Evolutionary conservation across 2,329 filamentous ascomycete genomes (phyloP).

Genomic region (Fusarium haematococcum): DNA sequence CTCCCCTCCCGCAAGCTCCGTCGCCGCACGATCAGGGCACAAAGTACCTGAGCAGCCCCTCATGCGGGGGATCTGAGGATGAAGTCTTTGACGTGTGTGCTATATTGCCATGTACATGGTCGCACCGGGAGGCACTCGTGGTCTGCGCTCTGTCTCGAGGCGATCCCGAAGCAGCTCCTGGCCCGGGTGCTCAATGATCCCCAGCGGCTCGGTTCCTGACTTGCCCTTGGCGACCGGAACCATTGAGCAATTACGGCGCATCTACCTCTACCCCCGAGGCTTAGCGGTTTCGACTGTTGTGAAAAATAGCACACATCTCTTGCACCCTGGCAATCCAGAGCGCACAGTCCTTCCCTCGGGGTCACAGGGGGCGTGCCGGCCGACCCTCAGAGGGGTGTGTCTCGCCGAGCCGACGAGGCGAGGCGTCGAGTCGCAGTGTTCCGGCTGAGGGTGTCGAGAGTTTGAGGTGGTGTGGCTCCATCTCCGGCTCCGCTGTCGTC

Average conservation of each 20-base stretch:
- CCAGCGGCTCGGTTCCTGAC: constrained; percentile 35
- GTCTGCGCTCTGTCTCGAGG: constrained; percentile 35
- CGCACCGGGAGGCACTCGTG: constrained; percentile 23
- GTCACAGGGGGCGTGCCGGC: constrained; percentile 30
- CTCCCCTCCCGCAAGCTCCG: constrained; percentile 6
- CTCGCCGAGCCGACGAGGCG: constrained; percentile 22
- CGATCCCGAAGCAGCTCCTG: constrained; percentile 40
- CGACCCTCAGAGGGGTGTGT: constrained; percentile 24
- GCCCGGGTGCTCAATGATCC: constrained; percentile 9
- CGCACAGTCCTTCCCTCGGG: constrained; percentile 29
- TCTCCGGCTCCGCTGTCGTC: constrained; percentile 38
- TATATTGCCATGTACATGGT: constrained; percentile 29
- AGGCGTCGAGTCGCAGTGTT: constrained; percentile 28
- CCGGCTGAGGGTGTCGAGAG: constrained; percentile 26
- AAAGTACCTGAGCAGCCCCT: constrained; percentile 22
- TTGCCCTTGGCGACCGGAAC: constrained; percentile 23
- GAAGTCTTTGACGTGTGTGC: constrained; percentile 32
- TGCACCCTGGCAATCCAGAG: constrained; percentile 24
- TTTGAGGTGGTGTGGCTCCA: constrained; percentile 35
- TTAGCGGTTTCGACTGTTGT: constrained; percentile 46
- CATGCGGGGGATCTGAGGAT: constrained; percentile 41
- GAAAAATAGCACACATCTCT: constrained; percentile 46
- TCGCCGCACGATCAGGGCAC: constrained; percentile 22
- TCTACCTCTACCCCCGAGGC: constrained; percentile 32
- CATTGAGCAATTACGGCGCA: constrained; percentile 35